A percentile compares a stretch with the other conserved stretches of the same genome.
phyloP scores from a whole-genome alignment of 192 early-diverging fungal species.

The Borealophlyctis nickersoniae region DNA sequence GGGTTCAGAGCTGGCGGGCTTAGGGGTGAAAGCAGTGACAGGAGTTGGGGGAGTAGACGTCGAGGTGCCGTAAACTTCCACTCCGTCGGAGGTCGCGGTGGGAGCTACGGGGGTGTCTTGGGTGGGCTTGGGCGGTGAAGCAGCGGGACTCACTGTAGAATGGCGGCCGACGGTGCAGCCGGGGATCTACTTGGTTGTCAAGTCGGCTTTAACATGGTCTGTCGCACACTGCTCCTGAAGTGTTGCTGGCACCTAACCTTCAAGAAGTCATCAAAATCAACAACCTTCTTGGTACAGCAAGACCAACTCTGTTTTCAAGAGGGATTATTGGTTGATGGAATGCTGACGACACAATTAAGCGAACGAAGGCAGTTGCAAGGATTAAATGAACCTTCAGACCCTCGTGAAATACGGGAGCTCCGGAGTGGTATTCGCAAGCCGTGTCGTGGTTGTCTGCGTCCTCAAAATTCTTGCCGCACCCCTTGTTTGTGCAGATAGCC shows the following conservation, averaged over 20 bases:
- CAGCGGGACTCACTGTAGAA: constrained; percentile 34
- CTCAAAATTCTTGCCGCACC: constrained; percentile 83
- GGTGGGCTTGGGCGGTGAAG: constrained; percentile 28
- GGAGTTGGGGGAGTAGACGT: constrained; percentile 29
- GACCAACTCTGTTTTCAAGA: constrained; percentile 70
- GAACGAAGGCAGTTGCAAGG: too few relatives aligned
- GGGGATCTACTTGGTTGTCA: constrained; percentile 48
- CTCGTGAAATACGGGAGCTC: constrained; percentile 93
- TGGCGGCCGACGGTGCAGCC: constrained; percentile 86
- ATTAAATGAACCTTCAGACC: constrained; percentile 46
- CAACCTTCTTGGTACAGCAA: constrained; percentile 88
- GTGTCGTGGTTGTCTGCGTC: constrained; percentile 70
- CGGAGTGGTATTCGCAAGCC: constrained; percentile 85
- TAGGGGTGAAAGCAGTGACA: constrained; percentile 19
- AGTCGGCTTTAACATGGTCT: background rate
- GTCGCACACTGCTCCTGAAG: background rate
- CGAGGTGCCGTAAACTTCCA: constrained; percentile 38
- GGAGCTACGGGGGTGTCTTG: constrained; percentile 37
- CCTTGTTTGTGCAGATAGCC: constrained; percentile 40
- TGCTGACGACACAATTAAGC: background rate
- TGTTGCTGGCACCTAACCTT: constrained; percentile 32
- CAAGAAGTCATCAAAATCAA: constrained; percentile 90
- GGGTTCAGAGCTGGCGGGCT: constrained; percentile 20
- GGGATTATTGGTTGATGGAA: background rate
- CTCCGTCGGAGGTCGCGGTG: constrained; percentile 21